A percentile compares a stretch with the other conserved stretches of the same genome.
Conservation (phyloP, 345 rosid species). For the Laguncularia racemosa region DNA sequence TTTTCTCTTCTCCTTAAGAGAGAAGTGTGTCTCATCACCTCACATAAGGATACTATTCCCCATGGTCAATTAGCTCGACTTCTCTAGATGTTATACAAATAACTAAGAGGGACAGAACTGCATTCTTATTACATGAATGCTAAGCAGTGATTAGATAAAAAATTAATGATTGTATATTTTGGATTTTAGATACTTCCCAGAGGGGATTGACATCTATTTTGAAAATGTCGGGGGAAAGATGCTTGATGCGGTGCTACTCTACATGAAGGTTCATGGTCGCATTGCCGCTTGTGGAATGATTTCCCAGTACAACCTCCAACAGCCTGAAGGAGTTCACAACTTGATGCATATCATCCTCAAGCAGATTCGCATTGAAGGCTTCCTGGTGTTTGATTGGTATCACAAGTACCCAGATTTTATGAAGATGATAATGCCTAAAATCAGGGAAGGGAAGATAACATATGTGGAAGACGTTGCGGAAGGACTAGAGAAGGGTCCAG, state of each 20-base stretch:
- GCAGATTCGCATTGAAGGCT: constrained; percentile 25
- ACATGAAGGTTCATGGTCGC: constrained; percentile 22
- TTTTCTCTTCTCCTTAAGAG: not conserved
- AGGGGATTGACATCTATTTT: constrained; percentile 24
- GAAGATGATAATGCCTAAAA: constrained; percentile 15
- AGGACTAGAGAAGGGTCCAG: constrained; percentile 22
- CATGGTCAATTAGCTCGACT: not conserved
- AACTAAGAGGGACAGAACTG: not conserved
- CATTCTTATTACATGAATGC: not conserved
- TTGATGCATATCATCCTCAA: constrained; percentile 7
- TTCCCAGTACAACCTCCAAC: constrained; percentile 22
- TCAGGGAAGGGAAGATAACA: constrained; percentile 18
- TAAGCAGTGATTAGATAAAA: not conserved
- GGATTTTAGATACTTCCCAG: constrained; percentile 9
- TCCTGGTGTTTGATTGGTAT: constrained; percentile 11
- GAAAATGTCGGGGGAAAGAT: constrained; percentile 27
- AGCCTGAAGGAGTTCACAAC: constrained; percentile 24
- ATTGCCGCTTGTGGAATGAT: constrained; percentile 21
- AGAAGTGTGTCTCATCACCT: too few species aligned
- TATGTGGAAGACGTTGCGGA: constrained; percentile 21
- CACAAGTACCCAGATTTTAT: constrained; percentile 20
- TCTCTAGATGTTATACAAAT: not conserved
- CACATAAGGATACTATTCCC: too few species aligned
- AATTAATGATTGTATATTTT: not conserved
- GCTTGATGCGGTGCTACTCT: constrained; percentile 23